Conservation (phyloP, 805 yeast genomes). For the Candida piceae region DNA sequence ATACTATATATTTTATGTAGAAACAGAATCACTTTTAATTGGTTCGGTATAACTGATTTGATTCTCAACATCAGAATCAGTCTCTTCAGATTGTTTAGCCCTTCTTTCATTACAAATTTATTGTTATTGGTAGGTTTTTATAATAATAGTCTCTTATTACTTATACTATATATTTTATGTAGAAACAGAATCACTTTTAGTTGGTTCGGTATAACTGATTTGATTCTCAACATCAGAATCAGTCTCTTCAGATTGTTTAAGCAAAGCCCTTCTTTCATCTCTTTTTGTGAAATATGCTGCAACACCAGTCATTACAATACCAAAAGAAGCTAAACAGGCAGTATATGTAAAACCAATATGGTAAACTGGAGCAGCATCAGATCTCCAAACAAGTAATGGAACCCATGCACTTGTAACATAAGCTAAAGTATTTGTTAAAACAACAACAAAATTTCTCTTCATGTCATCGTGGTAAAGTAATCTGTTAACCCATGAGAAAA, state of each 20-base stretch:
- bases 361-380: slow-evolving; percentile 33
- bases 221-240: not conserved
- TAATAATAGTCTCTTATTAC: no score
- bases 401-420: slow-evolving; percentile 38
- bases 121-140: no score
- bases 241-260: not conserved
- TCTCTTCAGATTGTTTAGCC: not conserved
- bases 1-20: no score
- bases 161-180: no score
- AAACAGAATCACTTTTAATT: not conserved
- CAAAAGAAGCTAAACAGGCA: slow-evolving; percentile 29
- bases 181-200: not conserved
- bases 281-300: slow-evolving; percentile 19
- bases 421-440: slow-evolving; percentile 36
- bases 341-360: slow-evolving; percentile 36
- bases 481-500: slow-evolving; percentile 52
- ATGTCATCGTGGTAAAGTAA: slow-evolving; percentile 38
- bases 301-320: slow-evolving; percentile 27
- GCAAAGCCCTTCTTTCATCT: slow-evolving; percentile 12
- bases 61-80: not conserved
- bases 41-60: not conserved
- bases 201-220: not conserved
- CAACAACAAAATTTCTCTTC: slow-evolving; percentile 36
- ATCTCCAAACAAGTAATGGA: slow-evolving; percentile 37
- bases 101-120: no score